Percentiles rank a stretch among this genome's conserved stretches.
Conservation (phyloP, 345 rosid genomes). For the Salix arbutifolia region DNA sequence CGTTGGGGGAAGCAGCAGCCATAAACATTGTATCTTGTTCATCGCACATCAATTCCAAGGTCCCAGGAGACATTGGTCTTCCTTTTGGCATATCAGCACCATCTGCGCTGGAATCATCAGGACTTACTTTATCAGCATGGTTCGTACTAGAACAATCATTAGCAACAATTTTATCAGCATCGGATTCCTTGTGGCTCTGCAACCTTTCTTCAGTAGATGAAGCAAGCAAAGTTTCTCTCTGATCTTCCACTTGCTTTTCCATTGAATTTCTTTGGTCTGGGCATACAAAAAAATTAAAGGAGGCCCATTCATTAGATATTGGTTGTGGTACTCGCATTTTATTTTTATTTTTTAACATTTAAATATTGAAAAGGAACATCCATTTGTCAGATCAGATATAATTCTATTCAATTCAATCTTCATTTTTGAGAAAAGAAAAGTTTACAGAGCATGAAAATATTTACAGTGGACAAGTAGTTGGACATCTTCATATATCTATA, state of each 20-base stretch:
- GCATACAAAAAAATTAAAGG: conserved; percentile 4
- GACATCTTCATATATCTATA: not conserved
- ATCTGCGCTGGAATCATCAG: conserved; percentile 47
- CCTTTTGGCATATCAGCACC: conserved; percentile 55
- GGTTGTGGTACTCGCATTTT: not conserved
- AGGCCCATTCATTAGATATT: not conserved
- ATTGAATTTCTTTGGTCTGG: conserved; percentile 51
- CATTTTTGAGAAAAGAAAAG: not conserved
- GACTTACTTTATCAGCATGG: conserved; percentile 47
- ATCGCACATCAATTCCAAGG: conserved; percentile 97
- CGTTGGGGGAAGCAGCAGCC: conserved; percentile 62
- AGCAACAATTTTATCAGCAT: conserved; percentile 41
- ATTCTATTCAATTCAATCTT: not conserved
- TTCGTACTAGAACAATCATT: conserved; percentile 55
- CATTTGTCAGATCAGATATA: not conserved
- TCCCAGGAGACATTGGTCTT: conserved; percentile 94
- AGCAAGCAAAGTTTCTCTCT: conserved; percentile 44
- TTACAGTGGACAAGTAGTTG: not conserved
- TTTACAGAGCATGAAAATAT: not conserved
- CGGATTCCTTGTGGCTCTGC: conserved; percentile 42
- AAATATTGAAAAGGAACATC: not conserved
- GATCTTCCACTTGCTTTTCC: conserved; percentile 48
- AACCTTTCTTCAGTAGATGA: conserved; percentile 52
- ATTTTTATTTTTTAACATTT: not conserved
- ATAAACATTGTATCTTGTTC: conserved; percentile 83